Conservation (phyloP, 805 yeast species). For the Lipomyces orientalis region DNA sequence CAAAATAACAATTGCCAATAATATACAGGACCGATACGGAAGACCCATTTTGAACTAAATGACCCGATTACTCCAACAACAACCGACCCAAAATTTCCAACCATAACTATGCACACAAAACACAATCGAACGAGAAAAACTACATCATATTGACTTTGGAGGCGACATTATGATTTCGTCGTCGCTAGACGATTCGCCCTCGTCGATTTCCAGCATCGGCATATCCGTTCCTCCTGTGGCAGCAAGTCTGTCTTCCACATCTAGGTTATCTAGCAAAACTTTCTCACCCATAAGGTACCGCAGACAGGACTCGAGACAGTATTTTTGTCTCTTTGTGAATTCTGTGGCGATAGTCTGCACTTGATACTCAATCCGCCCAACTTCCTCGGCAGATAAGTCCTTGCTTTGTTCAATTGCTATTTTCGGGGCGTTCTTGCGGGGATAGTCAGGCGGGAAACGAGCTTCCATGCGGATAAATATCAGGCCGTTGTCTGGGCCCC, state of each 20-base stretch:
- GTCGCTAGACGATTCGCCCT: conserved; percentile 24
- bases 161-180: conserved; percentile 28
- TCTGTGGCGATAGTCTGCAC: conserved; percentile 62
- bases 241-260: not conserved
- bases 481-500: conserved; percentile 56
- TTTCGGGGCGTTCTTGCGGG: conserved; percentile 57
- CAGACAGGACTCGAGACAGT: conserved; percentile 80
- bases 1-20: too few species aligned
- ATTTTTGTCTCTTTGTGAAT: conserved; percentile 62
- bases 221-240: not conserved
- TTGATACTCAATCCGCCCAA: conserved; percentile 56
- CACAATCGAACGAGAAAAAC: not conserved
- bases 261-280: conserved; percentile 17
- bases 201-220: conserved; percentile 12
- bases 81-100: too few species aligned
- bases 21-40: too few species aligned
- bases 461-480: conserved; percentile 73
- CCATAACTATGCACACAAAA: too few species aligned
- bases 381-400: conserved; percentile 59
- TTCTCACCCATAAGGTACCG: conserved; percentile 79
- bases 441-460: conserved; percentile 76
- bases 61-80: too few species aligned
- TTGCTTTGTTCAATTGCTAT: conserved; percentile 81
- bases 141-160: conserved; percentile 7
- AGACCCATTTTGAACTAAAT: too few species aligned